These are phyloP conservation scores for Purpureocillium lavendulum DNA, from an alignment of 2,329 filamentous ascomycete species.

Conservation along the genomic window DNA sequence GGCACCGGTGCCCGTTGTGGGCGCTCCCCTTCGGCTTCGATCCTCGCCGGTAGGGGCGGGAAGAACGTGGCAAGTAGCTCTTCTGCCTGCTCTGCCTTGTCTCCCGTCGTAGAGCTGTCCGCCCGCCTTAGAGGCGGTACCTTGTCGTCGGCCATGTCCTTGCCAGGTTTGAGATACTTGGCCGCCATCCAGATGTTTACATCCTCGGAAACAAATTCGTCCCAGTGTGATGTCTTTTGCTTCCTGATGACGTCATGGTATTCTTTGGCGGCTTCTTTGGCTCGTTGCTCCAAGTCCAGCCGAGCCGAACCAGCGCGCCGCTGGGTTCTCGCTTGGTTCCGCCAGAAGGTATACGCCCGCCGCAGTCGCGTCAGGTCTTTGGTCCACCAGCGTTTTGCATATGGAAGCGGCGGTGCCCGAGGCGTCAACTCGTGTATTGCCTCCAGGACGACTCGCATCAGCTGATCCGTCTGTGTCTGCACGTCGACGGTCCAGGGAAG, in stretches of 20 bases:
- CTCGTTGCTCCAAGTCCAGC: too few relatives aligned
- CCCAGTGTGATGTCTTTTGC: conserved; percentile 16
- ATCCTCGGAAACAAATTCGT: conserved; percentile 15
- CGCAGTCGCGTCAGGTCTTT: too few relatives aligned
- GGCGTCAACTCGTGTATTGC: conserved; percentile 1
- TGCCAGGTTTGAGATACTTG: conserved; percentile 12
- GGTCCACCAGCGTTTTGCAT: too few relatives aligned
- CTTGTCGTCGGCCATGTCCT: conserved; percentile 10
- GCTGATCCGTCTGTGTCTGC: background rate
- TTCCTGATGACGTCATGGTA: conserved; percentile 9
- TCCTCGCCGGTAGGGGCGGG: too few relatives aligned
- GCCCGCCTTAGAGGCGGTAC: conserved; percentile 11
- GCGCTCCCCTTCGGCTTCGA: conserved; percentile 7
- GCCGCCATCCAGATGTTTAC: conserved; percentile 12
- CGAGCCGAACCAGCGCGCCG: too few relatives aligned
- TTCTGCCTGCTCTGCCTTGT: conserved; percentile 7
- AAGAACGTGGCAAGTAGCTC: conserved; percentile 10
- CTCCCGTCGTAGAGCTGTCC: conserved; percentile 8
- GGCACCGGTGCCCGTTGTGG: conserved; percentile 4
- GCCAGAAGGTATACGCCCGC: too few relatives aligned
- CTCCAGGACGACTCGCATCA: background rate
- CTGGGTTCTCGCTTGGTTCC: too few relatives aligned
- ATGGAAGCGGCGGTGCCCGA: conserved; percentile 1
- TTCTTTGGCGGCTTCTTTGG: too few relatives aligned
- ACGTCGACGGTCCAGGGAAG: background rate